Conservation (phyloP, 202 grass and related monocot genomes). For the Panicum hallii region DNA sequence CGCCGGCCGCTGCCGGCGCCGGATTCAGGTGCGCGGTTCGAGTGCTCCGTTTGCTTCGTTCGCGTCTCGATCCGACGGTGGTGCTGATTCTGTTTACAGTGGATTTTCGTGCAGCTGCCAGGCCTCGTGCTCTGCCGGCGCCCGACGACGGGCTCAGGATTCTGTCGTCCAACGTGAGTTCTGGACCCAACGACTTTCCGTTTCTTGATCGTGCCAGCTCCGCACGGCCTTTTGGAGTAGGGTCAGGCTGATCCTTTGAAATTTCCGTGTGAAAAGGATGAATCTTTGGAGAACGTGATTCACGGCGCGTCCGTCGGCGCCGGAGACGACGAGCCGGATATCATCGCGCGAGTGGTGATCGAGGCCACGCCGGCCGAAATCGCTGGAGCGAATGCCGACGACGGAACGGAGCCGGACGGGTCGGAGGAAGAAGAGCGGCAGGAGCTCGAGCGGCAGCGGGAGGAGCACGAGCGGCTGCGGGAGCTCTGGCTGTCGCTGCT, state of each 20-base stretch:
- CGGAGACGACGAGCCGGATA: slow-evolving; percentile 45
- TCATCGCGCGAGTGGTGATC: slow-evolving; percentile 42
- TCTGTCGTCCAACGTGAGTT: slow-evolving; percentile 51
- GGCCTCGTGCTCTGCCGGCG: slow-evolving; percentile 24
- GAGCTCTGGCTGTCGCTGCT: slow-evolving; percentile 60
- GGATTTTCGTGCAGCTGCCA: neutral
- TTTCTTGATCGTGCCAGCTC: neutral
- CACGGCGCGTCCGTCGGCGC: slow-evolving; percentile 60
- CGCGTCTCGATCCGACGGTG: neutral
- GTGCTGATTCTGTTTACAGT: slow-evolving; percentile 9
- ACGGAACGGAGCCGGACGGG: slow-evolving; percentile 17
- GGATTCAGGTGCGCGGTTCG: slow-evolving; percentile 35
- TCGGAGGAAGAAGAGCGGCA: slow-evolving; percentile 33
- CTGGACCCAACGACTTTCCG: neutral
- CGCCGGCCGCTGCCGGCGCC: neutral
- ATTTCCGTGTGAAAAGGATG: slow-evolving; percentile 45
- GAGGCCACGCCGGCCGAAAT: neutral
- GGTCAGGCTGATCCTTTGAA: neutral
- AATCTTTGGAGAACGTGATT: slow-evolving; percentile 54
- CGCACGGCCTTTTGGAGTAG: too few relatives aligned
- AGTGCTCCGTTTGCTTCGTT: neutral
- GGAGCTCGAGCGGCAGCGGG: neutral
- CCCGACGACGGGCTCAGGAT: slow-evolving; percentile 47
- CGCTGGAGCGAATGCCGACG: slow-evolving; percentile 6
- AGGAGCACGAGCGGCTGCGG: slow-evolving; percentile 50